These are phyloP conservation scores for Juglanconis sp. DNA, from an alignment of 2,329 filamentous ascomycete genomes.

Conservation along the genomic window DNA sequence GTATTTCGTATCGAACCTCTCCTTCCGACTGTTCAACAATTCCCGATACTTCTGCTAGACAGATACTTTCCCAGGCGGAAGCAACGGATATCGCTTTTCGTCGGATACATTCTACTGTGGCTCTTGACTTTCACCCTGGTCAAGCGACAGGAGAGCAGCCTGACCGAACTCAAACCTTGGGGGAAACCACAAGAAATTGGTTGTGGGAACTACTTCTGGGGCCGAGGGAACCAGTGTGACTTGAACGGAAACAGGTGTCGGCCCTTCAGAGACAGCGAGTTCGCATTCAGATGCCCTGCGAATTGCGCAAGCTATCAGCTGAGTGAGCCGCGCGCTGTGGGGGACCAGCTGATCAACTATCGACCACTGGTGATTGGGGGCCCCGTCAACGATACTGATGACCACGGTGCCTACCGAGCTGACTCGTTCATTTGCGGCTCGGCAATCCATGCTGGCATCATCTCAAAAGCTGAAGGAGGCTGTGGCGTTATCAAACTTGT, in stretches of 20 bases:
- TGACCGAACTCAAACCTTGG: slow-evolving; percentile 63
- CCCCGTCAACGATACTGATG: slow-evolving; percentile 39
- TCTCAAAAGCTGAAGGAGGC: slow-evolving; percentile 63
- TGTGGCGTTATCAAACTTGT: slow-evolving; percentile 71
- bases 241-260: slow-evolving; percentile 72
- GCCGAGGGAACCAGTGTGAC: slow-evolving; percentile 67
- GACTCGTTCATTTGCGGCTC: slow-evolving; percentile 77
- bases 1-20: slow-evolving; percentile 54
- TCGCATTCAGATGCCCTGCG: slow-evolving; percentile 73
- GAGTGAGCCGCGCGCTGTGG: slow-evolving; percentile 72
- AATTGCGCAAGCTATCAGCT: slow-evolving; percentile 65
- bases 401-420: slow-evolving; percentile 69
- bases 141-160: slow-evolving; percentile 58
- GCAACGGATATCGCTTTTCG: slow-evolving; percentile 57
- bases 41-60: slow-evolving; percentile 62
- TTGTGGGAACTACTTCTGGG: slow-evolving; percentile 71
- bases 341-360: slow-evolving; percentile 64
- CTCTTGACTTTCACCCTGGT: slow-evolving; percentile 66
- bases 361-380: slow-evolving; percentile 67
- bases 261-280: slow-evolving; percentile 67
- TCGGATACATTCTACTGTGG: slow-evolving; percentile 64
- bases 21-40: slow-evolving; percentile 64
- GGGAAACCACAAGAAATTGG: slow-evolving; percentile 63
- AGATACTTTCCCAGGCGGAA: slow-evolving; percentile 56
- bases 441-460: slow-evolving; percentile 71